Evolutionary conservation across 176 grass and related monocot species (phyloP).

Genomic region (Juncus inflexus): DNA sequence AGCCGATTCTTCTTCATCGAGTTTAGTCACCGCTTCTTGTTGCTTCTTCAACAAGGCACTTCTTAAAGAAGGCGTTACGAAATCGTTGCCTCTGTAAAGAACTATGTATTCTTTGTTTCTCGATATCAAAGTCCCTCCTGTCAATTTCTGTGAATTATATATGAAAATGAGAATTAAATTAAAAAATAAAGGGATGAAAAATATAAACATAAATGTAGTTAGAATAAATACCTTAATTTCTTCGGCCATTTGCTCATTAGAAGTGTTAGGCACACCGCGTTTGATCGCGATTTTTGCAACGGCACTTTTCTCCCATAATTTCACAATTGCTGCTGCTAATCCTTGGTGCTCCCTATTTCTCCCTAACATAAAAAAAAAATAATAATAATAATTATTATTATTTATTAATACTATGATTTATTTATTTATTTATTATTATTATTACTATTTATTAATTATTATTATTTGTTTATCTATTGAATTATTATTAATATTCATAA

Average conservation of each 20-base stretch:
- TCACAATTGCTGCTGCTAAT: constrained; percentile 84
- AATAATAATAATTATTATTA: no score
- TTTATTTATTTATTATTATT: no score
- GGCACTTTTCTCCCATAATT: constrained; percentile 97
- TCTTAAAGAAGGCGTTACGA: constrained; percentile 62
- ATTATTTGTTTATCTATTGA: no score
- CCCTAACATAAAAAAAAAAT: no score
- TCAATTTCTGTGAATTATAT: no score
- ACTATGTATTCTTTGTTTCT: constrained; percentile 94
- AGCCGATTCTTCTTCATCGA: constrained; percentile 78
- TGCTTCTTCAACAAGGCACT: constrained; percentile 61
- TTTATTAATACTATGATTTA: no score
- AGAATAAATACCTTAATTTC: constrained; percentile 65
- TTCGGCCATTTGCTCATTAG: constrained; percentile 80
- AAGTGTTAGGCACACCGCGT: constrained; percentile 73
- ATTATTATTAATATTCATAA: no score
- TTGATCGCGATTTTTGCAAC: constrained; percentile 94
- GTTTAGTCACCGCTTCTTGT: constrained; percentile 43
- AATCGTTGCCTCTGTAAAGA: constrained; percentile 96
- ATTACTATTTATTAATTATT: no score
- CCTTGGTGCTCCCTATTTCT: constrained; percentile 94
- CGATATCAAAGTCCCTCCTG: constrained; percentile 86
- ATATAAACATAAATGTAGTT: neutral
- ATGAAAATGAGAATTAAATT: no score
- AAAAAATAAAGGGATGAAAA: neutral